These are phyloP conservation scores for Agaricus bisporus DNA, from an alignment of 768 basidiomycete species.

Conservation along the genomic window DNA sequence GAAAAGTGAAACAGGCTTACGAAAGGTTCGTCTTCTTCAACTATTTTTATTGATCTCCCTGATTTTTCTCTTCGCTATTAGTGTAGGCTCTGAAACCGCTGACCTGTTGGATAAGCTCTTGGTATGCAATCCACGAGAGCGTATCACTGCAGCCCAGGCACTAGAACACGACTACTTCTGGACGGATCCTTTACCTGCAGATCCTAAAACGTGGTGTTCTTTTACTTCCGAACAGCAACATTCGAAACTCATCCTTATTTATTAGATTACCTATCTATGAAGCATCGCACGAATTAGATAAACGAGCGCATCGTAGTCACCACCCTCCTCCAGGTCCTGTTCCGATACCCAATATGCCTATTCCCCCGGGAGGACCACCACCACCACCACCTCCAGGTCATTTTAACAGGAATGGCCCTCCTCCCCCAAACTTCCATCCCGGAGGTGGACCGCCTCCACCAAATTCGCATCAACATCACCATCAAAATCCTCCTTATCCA, in stretches of 20 bases:
- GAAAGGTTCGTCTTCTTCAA: conserved; percentile 44
- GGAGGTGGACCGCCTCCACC: not conserved
- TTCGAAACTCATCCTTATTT: not conserved
- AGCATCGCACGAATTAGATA: conserved; percentile 80
- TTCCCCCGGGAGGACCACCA: conserved; percentile 12
- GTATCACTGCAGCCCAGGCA: conserved; percentile 81
- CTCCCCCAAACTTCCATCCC: conserved; percentile 28
- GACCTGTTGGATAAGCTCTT: conserved; percentile 82
- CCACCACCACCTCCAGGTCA: conserved; percentile 8
- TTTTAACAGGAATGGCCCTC: conserved; percentile 19
- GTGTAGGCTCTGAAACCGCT: conserved; percentile 65
- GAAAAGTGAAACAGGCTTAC: conserved; percentile 52
- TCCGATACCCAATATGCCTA: conserved; percentile 14
- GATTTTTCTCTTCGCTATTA: conserved; percentile 22
- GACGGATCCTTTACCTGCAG: conserved; percentile 82
- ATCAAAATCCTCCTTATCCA: not conserved
- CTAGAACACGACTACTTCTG: conserved; percentile 94
- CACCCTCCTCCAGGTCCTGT: conserved; percentile 24
- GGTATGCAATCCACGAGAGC: conserved; percentile 74
- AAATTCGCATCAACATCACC: not conserved
- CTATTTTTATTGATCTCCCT: not conserved
- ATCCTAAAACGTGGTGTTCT: conserved; percentile 66
- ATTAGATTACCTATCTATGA: conserved; percentile 69
- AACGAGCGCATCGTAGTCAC: conserved; percentile 52
- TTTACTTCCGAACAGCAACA: not conserved